Conservation (phyloP, 1,139 yeast species). For the Geotrichum siamense region DNA sequence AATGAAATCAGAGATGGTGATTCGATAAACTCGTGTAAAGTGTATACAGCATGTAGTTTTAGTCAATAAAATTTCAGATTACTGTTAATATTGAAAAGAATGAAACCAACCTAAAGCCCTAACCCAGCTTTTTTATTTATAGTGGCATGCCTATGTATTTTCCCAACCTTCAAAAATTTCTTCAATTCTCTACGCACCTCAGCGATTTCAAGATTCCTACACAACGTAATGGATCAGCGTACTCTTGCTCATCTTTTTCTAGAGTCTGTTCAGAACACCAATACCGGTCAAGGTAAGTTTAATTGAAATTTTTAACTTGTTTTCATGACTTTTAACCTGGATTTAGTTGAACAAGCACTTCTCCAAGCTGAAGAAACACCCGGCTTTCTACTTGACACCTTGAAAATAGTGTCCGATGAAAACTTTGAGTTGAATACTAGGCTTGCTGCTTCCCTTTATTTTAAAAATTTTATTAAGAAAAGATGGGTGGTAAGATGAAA, state of each 20-base stretch:
- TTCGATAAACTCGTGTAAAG: too few species aligned
- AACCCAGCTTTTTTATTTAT: too few species aligned
- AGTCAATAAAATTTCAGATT: too few species aligned
- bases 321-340: constrained; percentile 5
- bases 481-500: constrained; percentile 53
- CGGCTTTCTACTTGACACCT: constrained; percentile 68
- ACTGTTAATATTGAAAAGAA: too few species aligned
- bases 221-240: constrained; percentile 12
- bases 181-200: too few species aligned
- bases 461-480: constrained; percentile 78
- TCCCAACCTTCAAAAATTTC: too few species aligned
- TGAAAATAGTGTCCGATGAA: constrained; percentile 69
- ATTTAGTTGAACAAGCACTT: constrained; percentile 38
- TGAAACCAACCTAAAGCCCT: too few species aligned
- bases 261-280: constrained; percentile 20
- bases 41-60: too few species aligned
- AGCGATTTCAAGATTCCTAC: too few species aligned
- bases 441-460: constrained; percentile 83
- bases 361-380: constrained; percentile 54
- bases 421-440: constrained; percentile 52
- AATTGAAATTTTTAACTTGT: neutral
- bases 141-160: too few species aligned
- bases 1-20: constrained; percentile 33
- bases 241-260: constrained; percentile 15
- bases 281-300: too few species aligned